Percentiles rank a stretch among this genome's conserved stretches.
These are phyloP conservation scores for Rhexocercosporidium sp. DNA, from an alignment of 2,329 filamentous ascomycete species.

Conservation along the genomic window DNA sequence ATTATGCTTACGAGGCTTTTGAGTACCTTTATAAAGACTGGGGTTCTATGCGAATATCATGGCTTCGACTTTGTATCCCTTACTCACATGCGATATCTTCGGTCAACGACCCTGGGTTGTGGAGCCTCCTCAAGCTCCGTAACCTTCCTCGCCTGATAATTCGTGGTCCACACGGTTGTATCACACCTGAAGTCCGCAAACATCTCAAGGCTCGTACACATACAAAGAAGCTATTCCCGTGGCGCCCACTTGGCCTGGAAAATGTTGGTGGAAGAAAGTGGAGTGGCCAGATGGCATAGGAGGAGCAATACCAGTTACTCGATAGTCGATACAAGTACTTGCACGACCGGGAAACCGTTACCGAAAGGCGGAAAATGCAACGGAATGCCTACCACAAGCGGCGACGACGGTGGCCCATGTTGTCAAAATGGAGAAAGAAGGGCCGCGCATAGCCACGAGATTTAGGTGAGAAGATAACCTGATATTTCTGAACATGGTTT, in stretches of 20 bases:
- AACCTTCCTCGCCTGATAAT: constrained; percentile 27
- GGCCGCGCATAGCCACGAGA: constrained; percentile 8
- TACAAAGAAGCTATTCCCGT: constrained; percentile 29
- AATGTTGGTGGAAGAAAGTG: constrained; percentile 19
- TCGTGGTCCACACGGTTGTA: constrained; percentile 23
- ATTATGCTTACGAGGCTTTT: too few relatives aligned
- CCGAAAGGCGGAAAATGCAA: constrained; percentile 21
- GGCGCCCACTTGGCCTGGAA: constrained; percentile 25
- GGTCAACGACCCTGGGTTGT: constrained; percentile 27
- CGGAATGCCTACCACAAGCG: constrained; percentile 9
- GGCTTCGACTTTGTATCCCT: constrained; percentile 27
- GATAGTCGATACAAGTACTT: constrained; percentile 13
- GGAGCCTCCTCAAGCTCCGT: constrained; percentile 30
- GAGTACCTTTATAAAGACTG: constrained; percentile 23
- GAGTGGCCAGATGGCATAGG: constrained; percentile 14
- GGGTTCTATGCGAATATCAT: constrained; percentile 25
- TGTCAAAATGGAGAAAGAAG: constrained; percentile 23
- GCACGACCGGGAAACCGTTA: constrained; percentile 24
- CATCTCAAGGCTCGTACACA: constrained; percentile 26
- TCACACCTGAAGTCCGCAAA: constrained; percentile 26
- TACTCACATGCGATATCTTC: constrained; percentile 23
- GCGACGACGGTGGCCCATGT: constrained; percentile 23
- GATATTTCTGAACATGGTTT: constrained; percentile 5
- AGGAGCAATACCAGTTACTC: constrained; percentile 28
- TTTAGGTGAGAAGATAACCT: constrained; percentile 8